phyloP scores from a whole-genome alignment of 495 filamentous ascomycete species.

The Tuber umbilicatum region DNA sequence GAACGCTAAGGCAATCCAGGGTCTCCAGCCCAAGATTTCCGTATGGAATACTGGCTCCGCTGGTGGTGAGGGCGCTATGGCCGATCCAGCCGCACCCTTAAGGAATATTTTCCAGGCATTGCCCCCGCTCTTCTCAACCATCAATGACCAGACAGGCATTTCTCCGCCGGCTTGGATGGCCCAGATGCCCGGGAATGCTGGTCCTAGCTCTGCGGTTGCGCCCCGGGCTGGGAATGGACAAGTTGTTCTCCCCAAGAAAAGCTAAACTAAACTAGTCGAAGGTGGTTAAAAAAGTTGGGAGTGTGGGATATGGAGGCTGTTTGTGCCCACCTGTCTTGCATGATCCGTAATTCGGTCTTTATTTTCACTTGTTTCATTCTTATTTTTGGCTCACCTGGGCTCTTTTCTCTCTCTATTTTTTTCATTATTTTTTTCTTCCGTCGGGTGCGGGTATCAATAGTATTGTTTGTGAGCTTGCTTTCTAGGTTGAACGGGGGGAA shows the following conservation, averaged over 20 bases:
- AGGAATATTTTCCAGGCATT: conserved; percentile 65
- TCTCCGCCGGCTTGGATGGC: conserved; percentile 60
- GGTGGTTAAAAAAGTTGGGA: not conserved
- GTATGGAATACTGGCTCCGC: conserved; percentile 70
- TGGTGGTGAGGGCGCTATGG: conserved; percentile 40
- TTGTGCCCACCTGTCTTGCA: not conserved
- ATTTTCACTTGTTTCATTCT: not conserved
- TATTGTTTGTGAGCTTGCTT: not conserved
- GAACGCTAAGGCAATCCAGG: conserved; percentile 64
- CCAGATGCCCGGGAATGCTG: conserved; percentile 16
- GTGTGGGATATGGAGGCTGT: not conserved
- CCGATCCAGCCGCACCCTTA: conserved; percentile 49
- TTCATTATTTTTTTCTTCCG: not conserved
- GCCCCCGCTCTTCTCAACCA: conserved; percentile 70
- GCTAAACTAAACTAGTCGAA: not conserved
- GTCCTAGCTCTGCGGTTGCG: not conserved
- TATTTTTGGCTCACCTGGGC: not conserved
- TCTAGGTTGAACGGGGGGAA: not conserved
- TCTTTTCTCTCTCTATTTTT: too few relatives aligned
- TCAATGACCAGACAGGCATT: conserved; percentile 78
- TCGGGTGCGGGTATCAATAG: not conserved
- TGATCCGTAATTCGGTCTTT: not conserved
- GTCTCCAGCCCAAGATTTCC: conserved; percentile 78
- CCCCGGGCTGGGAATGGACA: not conserved
- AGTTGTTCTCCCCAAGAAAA: not conserved